Evolutionary conservation across 2,329 filamentous ascomycete species (phyloP).

Genomic region (Raffaelea ambrosiae): DNA sequence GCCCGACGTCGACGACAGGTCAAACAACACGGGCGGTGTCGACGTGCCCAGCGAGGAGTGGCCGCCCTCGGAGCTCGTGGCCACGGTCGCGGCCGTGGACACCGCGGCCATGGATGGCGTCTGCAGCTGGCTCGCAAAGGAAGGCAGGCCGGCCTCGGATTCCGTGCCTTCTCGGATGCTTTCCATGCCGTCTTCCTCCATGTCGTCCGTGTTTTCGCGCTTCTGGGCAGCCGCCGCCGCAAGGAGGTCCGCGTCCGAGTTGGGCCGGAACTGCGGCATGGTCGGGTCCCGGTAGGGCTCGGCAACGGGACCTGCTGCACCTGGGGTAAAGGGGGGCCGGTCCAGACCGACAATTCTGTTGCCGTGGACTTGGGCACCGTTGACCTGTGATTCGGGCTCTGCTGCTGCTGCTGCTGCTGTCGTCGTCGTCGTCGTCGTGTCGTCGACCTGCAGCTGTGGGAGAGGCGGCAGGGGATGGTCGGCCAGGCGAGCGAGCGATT

Average conservation of each 20-base stretch:
- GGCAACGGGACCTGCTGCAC: no score
- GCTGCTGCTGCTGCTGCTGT: background rate
- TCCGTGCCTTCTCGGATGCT: background rate
- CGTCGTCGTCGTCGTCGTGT: background rate
- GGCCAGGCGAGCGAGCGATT: no score
- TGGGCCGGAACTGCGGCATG: conserved; percentile 61
- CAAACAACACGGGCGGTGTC: background rate
- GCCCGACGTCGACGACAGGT: no score
- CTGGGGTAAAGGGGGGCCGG: no score
- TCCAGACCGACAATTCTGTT: no score
- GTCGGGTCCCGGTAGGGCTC: conserved; percentile 45
- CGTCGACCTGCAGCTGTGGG: background rate
- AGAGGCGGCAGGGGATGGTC: no score
- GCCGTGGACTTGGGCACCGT: background rate
- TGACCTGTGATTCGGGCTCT: conserved; percentile 9
- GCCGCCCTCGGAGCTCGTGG: conserved; percentile 6
- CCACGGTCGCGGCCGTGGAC: conserved; percentile 8
- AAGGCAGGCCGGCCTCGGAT: no score
- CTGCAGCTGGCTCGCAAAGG: background rate
- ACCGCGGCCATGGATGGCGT: conserved; percentile 1
- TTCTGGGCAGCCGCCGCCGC: background rate
- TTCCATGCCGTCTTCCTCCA: background rate
- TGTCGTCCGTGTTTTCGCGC: background rate
- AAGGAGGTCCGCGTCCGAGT: conserved; percentile 23
- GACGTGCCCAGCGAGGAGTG: background rate